These are phyloP conservation scores for Conidiobolus incongruus DNA, from an alignment of 371 early-diverging fungal genomes.

Conservation along the genomic window DNA sequence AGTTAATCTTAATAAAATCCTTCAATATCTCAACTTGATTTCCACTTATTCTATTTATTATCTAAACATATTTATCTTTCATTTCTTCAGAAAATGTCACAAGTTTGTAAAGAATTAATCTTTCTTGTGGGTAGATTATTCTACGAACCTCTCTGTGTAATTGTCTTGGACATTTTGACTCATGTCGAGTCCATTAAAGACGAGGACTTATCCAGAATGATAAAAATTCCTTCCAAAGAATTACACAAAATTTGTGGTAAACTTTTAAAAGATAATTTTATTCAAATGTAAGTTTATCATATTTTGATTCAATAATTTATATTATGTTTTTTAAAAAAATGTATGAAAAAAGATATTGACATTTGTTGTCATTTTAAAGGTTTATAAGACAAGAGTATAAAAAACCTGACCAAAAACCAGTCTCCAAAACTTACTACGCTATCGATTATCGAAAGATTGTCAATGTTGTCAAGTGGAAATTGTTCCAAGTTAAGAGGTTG, in stretches of 20 bases:
- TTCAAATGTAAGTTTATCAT: slow-evolving; percentile 39
- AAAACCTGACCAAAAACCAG: slow-evolving; percentile 32
- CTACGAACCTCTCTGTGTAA: slow-evolving; percentile 53
- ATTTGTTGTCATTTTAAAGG: slow-evolving; percentile 10
- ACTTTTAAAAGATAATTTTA: slow-evolving; percentile 40
- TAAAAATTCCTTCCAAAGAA: slow-evolving; percentile 46
- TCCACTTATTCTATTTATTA: too few relatives aligned
- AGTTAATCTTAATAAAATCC: too few relatives aligned
- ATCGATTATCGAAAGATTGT: slow-evolving; percentile 84
- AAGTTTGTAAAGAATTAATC: slow-evolving; percentile 42
- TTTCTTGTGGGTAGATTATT: slow-evolving; percentile 65
- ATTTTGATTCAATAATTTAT: slow-evolving; percentile 1
- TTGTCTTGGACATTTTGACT: slow-evolving; percentile 59
- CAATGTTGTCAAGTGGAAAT: slow-evolving; percentile 77
- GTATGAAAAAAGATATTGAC: not conserved
- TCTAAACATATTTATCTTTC: too few relatives aligned
- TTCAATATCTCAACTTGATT: too few relatives aligned
- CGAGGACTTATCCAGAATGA: slow-evolving; percentile 44
- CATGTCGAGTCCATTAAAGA: slow-evolving; percentile 37
- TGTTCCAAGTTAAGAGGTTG: slow-evolving; percentile 56
- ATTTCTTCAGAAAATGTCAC: not conserved
- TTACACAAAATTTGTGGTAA: slow-evolving; percentile 58
- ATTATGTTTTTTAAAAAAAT: not conserved
- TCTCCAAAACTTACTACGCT: slow-evolving; percentile 57
- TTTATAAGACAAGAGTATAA: slow-evolving; percentile 30